These are phyloP conservation scores for Boletales sp. DNA, from an alignment of 768 basidiomycete genomes.

Conservation along the genomic window DNA sequence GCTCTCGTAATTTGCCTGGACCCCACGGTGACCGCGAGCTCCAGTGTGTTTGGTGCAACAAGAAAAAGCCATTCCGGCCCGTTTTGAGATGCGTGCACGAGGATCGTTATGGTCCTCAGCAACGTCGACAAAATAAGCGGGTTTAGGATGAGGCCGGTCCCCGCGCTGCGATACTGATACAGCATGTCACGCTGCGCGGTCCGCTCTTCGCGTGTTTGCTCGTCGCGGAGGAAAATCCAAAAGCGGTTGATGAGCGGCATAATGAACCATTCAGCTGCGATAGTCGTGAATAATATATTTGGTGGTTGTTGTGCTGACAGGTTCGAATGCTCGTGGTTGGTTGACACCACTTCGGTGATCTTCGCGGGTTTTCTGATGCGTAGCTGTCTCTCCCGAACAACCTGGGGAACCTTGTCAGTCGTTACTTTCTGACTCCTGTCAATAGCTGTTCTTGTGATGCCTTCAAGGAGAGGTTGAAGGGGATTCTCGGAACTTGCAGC, in stretches of 20 bases:
- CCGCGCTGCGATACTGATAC: constrained; percentile 63
- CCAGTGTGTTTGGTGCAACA: constrained; percentile 77
- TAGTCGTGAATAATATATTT: constrained; percentile 49
- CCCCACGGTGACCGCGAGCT: constrained; percentile 79
- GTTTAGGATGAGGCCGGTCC: constrained; percentile 79
- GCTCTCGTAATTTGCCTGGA: constrained; percentile 54
- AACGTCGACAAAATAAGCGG: constrained; percentile 75
- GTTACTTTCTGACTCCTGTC: constrained; percentile 55
- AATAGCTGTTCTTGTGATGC: constrained; percentile 60
- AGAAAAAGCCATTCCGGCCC: constrained; percentile 78
- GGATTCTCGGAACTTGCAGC: constrained; percentile 36
- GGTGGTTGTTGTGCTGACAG: constrained; percentile 5
- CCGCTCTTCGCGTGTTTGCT: constrained; percentile 71
- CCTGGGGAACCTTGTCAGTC: constrained; percentile 52
- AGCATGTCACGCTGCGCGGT: constrained; percentile 55
- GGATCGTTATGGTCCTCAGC: constrained; percentile 68
- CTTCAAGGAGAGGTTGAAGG: constrained; percentile 58
- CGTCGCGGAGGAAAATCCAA: constrained; percentile 89
- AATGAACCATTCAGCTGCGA: constrained; percentile 88
- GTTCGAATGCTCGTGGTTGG: constrained; percentile 17
- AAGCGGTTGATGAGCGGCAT: constrained; percentile 90
- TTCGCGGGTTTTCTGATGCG: constrained; percentile 51
- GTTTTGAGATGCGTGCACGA: constrained; percentile 80
- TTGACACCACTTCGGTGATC: constrained; percentile 40
- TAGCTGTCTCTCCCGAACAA: constrained; percentile 73